phyloP scores from a whole-genome alignment of 2,329 filamentous ascomycete species.

The Pseudogymnoascus pannorum region DNA sequence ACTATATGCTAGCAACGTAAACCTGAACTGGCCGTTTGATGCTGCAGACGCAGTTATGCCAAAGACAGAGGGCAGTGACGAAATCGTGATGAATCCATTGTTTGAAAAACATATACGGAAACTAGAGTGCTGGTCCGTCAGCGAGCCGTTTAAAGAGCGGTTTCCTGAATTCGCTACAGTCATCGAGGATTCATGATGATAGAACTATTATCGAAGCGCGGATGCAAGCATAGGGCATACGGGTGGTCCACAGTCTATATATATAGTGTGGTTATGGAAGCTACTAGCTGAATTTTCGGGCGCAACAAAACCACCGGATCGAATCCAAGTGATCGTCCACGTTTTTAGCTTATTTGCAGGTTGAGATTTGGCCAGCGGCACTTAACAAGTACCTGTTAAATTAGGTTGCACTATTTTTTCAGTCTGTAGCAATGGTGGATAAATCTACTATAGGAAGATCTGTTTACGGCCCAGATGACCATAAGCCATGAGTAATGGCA shows the following conservation, averaged over 20 bases:
- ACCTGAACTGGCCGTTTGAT: conserved; percentile 9
- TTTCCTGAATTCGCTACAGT: conserved; percentile 10
- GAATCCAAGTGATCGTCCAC: neutral
- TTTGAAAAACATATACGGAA: conserved; percentile 9
- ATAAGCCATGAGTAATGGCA: neutral
- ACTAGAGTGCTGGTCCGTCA: conserved; percentile 9
- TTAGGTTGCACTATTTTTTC: neutral
- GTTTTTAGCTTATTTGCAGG: neutral
- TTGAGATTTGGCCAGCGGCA: neutral
- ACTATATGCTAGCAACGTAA: conserved; percentile 6
- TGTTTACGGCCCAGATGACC: neutral
- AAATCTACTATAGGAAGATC: neutral
- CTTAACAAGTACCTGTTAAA: neutral
- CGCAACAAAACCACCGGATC: neutral
- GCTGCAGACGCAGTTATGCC: conserved; percentile 8
- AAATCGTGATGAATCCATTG: conserved; percentile 6
- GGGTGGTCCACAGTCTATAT: neutral
- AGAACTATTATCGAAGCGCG: neutral
- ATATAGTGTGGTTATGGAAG: neutral
- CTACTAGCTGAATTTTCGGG: too few relatives aligned
- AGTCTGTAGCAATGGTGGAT: neutral
- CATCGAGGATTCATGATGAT: neutral
- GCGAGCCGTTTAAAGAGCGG: conserved; percentile 5
- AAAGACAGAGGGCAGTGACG: neutral
- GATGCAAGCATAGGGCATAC: neutral